Evolutionary conservation across 129 eudicot species (phyloP).

Genomic region (Calendula officinalis): DNA sequence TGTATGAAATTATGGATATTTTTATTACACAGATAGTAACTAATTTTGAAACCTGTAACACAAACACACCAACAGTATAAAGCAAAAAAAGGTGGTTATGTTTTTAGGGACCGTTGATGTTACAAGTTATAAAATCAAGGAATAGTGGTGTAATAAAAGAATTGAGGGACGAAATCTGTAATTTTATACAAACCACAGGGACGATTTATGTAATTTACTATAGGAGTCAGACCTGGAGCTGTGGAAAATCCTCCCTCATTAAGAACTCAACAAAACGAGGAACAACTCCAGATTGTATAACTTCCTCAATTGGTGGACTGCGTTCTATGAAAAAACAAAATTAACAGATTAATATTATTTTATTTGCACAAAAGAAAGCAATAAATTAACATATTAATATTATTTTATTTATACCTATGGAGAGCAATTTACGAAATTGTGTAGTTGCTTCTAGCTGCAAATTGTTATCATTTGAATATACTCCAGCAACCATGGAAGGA

Average conservation of each 20-base stretch:
- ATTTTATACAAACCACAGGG: too few species aligned
- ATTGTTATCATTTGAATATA: constrained; percentile 53
- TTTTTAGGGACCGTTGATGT: too few species aligned
- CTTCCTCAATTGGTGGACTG: constrained; percentile 88
- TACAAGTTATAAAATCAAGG: too few species aligned
- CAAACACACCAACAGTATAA: too few species aligned
- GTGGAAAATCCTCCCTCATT: constrained; percentile 31
- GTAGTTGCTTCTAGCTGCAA: too few species aligned
- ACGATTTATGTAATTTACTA: too few species aligned
- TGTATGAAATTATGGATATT: too few species aligned
- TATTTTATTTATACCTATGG: constrained; percentile 52
- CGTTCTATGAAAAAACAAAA: constrained; percentile 39
- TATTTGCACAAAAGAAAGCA: neutral
- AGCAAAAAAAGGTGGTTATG: too few species aligned
- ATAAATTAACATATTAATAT: neutral
- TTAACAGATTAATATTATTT: neutral
- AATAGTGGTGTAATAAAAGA: too few species aligned
- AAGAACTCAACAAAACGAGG: constrained; percentile 66
- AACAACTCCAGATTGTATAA: constrained; percentile 79
- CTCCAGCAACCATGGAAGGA: constrained; percentile 71
- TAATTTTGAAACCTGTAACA: too few species aligned
- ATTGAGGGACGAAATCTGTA: too few species aligned
- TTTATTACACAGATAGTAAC: too few species aligned
- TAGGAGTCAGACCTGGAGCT: constrained; percentile 59
- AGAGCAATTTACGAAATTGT: constrained; percentile 34